A percentile compares a stretch with the other conserved stretches of the same genome.
phyloP scores from a whole-genome alignment of 345 rosid species.

The Melaleuca alternifolia region DNA sequence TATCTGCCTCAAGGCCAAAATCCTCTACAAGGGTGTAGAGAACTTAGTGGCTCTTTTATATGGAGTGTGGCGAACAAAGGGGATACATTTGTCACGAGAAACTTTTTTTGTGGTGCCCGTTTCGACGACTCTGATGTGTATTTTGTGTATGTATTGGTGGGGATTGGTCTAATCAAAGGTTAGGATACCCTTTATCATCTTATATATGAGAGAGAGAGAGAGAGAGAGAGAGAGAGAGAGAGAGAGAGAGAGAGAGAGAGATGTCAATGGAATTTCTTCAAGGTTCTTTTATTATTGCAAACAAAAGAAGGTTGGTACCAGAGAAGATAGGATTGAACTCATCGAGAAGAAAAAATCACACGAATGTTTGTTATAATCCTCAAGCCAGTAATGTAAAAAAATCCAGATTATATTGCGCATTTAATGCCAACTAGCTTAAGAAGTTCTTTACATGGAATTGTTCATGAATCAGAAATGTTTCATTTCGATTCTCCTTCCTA shows the following conservation, averaged over 20 bases:
- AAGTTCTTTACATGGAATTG: background rate
- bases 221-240: background rate
- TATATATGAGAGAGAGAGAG: background rate
- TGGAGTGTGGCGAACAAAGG: background rate
- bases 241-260: background rate
- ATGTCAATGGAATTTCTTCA: background rate
- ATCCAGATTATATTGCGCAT: background rate
- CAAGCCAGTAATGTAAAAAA: background rate
- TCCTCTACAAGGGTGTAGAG: background rate
- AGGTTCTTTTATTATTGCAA: background rate
- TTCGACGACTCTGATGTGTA: background rate
- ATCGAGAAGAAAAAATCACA: background rate
- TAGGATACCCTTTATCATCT: background rate
- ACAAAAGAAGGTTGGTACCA: background rate
- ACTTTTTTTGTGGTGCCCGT: background rate
- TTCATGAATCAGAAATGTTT: background rate
- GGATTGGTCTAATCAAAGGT: background rate
- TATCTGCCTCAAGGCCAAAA: background rate
- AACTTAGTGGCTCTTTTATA: background rate
- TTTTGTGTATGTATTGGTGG: background rate
- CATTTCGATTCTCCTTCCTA: background rate
- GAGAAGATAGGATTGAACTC: background rate
- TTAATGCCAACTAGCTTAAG: background rate
- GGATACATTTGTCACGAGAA: background rate
- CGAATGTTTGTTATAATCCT: background rate